Percentiles rank a stretch among this genome's conserved stretches.
These are phyloP conservation scores for Beauveria asiatica DNA, from an alignment of 2,329 filamentous ascomycete species.

Conservation along the genomic window DNA sequence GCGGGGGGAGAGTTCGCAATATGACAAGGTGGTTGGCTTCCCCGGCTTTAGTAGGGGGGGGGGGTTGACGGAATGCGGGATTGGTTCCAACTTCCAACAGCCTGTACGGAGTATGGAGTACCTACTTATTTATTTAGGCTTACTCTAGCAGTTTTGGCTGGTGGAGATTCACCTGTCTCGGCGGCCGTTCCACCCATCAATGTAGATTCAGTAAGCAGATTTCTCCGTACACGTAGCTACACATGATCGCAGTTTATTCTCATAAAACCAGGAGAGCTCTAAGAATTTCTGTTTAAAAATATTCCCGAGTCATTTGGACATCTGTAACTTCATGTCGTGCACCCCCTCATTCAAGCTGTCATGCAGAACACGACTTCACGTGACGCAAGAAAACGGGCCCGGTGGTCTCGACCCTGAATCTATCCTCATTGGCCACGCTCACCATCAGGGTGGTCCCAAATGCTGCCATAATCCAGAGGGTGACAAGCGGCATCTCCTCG, in stretches of 20 bases:
- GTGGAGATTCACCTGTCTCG: background rate
- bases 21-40: background rate
- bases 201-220: too few relatives aligned
- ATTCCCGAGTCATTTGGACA: background rate
- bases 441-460: conserved; percentile 7
- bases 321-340: background rate
- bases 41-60: background rate
- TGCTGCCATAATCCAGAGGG: conserved; percentile 9
- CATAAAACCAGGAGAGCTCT: too few relatives aligned
- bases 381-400: conserved; percentile 1
- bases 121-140: background rate
- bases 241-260: too few relatives aligned
- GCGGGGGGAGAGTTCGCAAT: conserved; percentile 16
- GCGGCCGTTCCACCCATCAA: background rate
- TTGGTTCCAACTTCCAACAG: background rate
- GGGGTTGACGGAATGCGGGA: background rate
- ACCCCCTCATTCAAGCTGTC: background rate
- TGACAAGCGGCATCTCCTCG: conserved; percentile 4
- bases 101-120: background rate
- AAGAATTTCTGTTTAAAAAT: too few relatives aligned
- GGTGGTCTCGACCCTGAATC: background rate
- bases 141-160: background rate
- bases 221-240: too few relatives aligned
- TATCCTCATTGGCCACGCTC: conserved; percentile 6
- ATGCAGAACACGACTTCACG: background rate